These are phyloP conservation scores for Fusarium napiforme DNA, from an alignment of 2,329 filamentous ascomycete genomes.

Conservation along the genomic window DNA sequence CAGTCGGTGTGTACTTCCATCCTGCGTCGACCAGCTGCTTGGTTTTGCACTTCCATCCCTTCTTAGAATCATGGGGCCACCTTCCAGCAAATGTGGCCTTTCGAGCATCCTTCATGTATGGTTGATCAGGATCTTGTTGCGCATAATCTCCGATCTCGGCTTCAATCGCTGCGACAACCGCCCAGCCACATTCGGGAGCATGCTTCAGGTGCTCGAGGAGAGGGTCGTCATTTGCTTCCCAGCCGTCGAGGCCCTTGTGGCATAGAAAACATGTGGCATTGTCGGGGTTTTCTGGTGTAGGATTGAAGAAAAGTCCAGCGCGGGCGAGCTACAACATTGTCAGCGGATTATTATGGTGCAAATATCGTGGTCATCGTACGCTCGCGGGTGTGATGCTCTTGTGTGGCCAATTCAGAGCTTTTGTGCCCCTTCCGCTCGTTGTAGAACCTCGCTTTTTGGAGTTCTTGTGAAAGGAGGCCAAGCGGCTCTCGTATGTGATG, in stretches of 20 bases:
- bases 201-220: conserved; percentile 87
- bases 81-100: conserved; percentile 82
- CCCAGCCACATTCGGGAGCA: conserved; percentile 86
- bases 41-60: conserved; percentile 88
- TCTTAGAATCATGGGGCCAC: conserved; percentile 92
- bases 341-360: conserved; percentile 23
- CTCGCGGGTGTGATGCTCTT: conserved; percentile 49
- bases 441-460: conserved; percentile 77
- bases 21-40: conserved; percentile 93
- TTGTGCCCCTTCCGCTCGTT: conserved; percentile 62
- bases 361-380: conserved; percentile 33
- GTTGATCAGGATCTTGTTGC: conserved; percentile 78
- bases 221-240: conserved; percentile 88
- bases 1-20: conserved; percentile 90
- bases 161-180: conserved; percentile 74
- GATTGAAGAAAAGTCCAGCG: conserved; percentile 91
- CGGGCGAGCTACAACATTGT: conserved; percentile 76
- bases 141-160: conserved; percentile 70
- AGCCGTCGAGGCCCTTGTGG: conserved; percentile 84
- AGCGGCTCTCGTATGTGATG: conserved; percentile 77
- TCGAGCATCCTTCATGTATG: conserved; percentile 79
- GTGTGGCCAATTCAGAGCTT: conserved; percentile 82
- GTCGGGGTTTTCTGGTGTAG: conserved; percentile 78
- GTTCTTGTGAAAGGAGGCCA: conserved; percentile 80
- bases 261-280: conserved; percentile 93